Base-by-base conservation (phyloP, 495 filamentous ascomycete genomes). In the Symbiotaphrina buchneri region DNA sequence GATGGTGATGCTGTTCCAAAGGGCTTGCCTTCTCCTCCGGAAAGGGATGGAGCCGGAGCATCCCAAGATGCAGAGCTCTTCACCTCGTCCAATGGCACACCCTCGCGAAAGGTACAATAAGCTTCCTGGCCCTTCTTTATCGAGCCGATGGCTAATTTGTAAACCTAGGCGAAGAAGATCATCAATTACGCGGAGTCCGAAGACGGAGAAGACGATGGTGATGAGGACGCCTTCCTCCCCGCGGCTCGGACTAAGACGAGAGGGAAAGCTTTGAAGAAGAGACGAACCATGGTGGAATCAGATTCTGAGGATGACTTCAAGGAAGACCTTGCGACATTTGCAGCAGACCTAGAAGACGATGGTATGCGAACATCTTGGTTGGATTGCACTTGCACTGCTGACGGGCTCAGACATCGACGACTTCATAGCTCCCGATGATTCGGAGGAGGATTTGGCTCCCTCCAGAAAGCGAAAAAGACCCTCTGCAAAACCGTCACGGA, bases 371-470 rank as follows among this genome's bases (percentile, higher is more conserved):
- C 21, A 17, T 4, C 13, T 14, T 35, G 17, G 15, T 20, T 22
- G 21, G 15, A 35, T 3, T 6, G 8, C 1, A 3, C 27, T 18
- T 15, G 10, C 13, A 18, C 10, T 11, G 6, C 21, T 27, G 14
- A 25, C n/a, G 10, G 14, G 27, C 27, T n/a, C 38, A 72, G 76
- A 81, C 35, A 68, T 83, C 60, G 80, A 72, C 33, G 79, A 91
- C 44, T 92, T 92, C 43, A 54, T 90, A 28, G 83, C 80, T 14
- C 49, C 64, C 6, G 80, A 83, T 27, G 82, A 87, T 27, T 76
- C 62, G 6, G 73, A 90, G 15, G 81, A 76, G n/a, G 75, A 84
- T 33, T 63, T 48, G 8, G 54, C 59, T 6, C 51, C 60, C 2
- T 58, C 66, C 3, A 74, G 71, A 45, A 92, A 87, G 45, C 60